Conservation (phyloP, 139 green algal species). For the Mychonastes homosphaera region DNA sequence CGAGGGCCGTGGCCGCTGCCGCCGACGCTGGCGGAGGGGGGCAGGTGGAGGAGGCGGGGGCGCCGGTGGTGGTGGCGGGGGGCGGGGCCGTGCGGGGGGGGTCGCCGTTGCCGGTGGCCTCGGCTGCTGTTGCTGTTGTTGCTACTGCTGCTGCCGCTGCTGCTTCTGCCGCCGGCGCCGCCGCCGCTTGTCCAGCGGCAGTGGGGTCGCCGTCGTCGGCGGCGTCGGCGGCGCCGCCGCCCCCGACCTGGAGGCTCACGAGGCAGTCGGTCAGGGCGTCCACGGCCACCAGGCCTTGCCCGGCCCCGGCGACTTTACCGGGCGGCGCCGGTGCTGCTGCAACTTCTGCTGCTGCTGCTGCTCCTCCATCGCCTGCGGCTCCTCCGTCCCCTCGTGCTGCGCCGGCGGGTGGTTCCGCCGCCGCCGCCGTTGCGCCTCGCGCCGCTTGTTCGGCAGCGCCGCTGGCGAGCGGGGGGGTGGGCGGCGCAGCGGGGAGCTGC, state of each 20-base stretch:
- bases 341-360: background rate
- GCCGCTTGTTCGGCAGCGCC: no score
- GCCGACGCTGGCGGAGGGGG: no score
- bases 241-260: no score
- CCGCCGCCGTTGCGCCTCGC: background rate
- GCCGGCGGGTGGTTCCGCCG: background rate
- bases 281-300: no score
- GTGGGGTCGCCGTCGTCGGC: no score
- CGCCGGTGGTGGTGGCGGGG: no score
- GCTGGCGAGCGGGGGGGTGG: background rate
- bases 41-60: no score
- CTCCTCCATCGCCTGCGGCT: background rate
- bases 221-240: no score
- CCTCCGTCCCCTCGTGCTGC: background rate
- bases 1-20: no score
- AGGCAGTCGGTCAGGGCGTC: no score
- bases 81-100: background rate
- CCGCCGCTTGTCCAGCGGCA: no score
- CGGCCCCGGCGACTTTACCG: background rate
- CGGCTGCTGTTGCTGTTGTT: background rate
- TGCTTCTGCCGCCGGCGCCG: conserved; percentile 1
- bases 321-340: background rate
- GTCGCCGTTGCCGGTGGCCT: background rate
- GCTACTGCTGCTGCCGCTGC: background rate
- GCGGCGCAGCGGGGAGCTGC: no score